phyloP scores from a whole-genome alignment of 306 rosid genomes.

The Casuarina glauca region DNA sequence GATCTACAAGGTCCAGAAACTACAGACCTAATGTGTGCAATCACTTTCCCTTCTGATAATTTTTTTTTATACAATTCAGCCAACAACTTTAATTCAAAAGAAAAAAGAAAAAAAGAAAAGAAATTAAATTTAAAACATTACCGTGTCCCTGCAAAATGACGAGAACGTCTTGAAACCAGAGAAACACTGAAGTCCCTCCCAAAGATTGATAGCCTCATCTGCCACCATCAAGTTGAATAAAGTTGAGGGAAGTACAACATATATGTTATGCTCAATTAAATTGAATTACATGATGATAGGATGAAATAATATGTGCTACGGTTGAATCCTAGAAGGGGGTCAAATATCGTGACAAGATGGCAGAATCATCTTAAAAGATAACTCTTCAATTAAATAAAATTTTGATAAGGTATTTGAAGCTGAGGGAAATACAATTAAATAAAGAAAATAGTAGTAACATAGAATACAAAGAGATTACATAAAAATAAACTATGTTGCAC shows the following conservation, averaged over 20 bases:
- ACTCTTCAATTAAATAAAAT: not conserved
- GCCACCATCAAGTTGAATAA: slow-evolving; percentile 32
- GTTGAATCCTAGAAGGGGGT: not conserved
- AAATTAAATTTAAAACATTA: slow-evolving; percentile 24
- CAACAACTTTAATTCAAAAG: no score
- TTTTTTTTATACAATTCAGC: not conserved
- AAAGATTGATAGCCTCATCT: slow-evolving; percentile 79
- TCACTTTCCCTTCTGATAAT: not conserved
- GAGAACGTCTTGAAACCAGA: slow-evolving; percentile 89
- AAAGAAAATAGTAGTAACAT: not conserved
- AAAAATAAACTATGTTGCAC: slow-evolving; percentile 1
- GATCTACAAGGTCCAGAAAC: not conserved
- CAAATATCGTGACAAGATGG: not conserved
- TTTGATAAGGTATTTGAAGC: not conserved
- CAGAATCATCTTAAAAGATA: not conserved
- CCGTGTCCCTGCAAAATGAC: slow-evolving; percentile 99
- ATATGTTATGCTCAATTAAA: slow-evolving; percentile 10
- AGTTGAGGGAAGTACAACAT: slow-evolving; percentile 20
- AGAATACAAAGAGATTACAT: not conserved
- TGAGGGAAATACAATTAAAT: not conserved
- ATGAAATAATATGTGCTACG: not conserved
- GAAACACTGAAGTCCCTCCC: slow-evolving; percentile 90
- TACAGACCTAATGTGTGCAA: not conserved
- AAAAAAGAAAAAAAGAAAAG: no score
- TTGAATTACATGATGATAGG: slow-evolving; percentile 19